A percentile compares a stretch with the other conserved stretches of the same genome.
phyloP scores from a whole-genome alignment of 768 basidiomycete genomes.

The Xanthoconium stramineum region DNA sequence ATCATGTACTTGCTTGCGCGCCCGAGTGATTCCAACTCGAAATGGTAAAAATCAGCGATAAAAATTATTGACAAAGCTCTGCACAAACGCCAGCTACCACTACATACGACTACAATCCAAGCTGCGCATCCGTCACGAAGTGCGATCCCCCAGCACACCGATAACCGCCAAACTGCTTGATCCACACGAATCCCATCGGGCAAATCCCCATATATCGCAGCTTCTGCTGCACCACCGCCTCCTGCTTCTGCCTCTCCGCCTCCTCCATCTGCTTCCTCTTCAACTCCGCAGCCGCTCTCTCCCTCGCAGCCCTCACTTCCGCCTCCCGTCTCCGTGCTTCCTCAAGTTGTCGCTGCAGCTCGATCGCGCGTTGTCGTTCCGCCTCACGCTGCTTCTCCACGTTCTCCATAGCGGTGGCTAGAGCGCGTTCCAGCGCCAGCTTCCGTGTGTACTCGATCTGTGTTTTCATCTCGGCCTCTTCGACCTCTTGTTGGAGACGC shows the following conservation, averaged over 20 bases:
- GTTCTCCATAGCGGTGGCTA: conserved; percentile 19
- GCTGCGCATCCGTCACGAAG: conserved; percentile 28
- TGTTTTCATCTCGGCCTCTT: conserved; percentile 9
- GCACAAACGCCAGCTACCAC: too few species aligned
- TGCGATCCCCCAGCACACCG: conserved; percentile 47
- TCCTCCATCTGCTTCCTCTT: conserved; percentile 39
- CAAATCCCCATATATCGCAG: conserved; percentile 51
- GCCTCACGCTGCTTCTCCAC: conserved; percentile 20
- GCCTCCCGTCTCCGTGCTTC: conserved; percentile 29
- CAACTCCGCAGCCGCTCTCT: conserved; percentile 25
- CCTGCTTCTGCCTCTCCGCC: conserved; percentile 25
- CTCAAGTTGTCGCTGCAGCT: conserved; percentile 25
- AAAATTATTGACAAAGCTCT: too few species aligned
- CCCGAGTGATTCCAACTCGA: too few species aligned
- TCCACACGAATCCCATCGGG: conserved; percentile 43
- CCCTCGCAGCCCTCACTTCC: conserved; percentile 24
- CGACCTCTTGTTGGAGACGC: conserved; percentile 19
- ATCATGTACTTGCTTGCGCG: too few species aligned
- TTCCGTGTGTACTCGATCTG: conserved; percentile 10
- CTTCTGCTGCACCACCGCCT: conserved; percentile 38
- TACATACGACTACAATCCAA: conserved; percentile 5
- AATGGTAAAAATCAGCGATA: too few species aligned
- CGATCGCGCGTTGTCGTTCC: too few species aligned
- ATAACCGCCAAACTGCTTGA: conserved; percentile 39
- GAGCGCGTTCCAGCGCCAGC: conserved; percentile 16